A percentile compares a stretch with the other conserved stretches of the same genome.
Conservation (phyloP, 1,284 basidiomycete species). For the Sporisorium reilianum region DNA sequence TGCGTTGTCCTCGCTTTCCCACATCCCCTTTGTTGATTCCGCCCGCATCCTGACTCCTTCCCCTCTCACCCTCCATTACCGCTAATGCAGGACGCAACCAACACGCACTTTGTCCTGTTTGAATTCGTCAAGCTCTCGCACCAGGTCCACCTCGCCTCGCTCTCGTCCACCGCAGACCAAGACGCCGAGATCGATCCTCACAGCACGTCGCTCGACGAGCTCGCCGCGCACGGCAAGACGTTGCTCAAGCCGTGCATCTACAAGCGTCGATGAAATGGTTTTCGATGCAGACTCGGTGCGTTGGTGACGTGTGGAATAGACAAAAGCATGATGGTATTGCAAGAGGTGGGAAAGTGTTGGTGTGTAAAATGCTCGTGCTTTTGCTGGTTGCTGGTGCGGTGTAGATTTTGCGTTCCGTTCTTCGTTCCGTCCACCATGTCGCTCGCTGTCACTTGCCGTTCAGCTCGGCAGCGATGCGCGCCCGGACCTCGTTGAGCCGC, state of each 20-base stretch:
- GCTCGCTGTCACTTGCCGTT: constrained; percentile 9
- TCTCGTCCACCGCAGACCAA: neutral
- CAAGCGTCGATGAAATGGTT: constrained; percentile 79
- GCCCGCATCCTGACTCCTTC: neutral
- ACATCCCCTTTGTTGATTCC: neutral
- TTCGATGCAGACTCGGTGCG: too few relatives aligned
- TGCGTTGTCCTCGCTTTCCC: neutral
- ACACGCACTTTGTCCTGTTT: constrained; percentile 60
- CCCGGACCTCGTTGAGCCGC: constrained; percentile 28
- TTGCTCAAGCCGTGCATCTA: constrained; percentile 94
- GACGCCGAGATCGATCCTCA: constrained; percentile 4
- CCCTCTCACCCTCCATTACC: neutral
- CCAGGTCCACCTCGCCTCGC: neutral
- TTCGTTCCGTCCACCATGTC: neutral
- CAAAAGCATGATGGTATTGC: neutral
- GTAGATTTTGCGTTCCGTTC: neutral
- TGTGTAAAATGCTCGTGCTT: neutral
- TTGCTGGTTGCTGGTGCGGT: too few relatives aligned
- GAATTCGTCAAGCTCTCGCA: constrained; percentile 49
- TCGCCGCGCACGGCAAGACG: constrained; percentile 76
- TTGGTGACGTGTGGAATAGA: too few relatives aligned
- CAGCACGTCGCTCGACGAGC: constrained; percentile 46
- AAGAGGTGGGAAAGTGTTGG: neutral
- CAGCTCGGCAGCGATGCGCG: constrained; percentile 21
- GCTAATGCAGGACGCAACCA: constrained; percentile 37